phyloP scores from a whole-genome alignment of 257 asterid species.

The Nicotiana sylvestris region DNA sequence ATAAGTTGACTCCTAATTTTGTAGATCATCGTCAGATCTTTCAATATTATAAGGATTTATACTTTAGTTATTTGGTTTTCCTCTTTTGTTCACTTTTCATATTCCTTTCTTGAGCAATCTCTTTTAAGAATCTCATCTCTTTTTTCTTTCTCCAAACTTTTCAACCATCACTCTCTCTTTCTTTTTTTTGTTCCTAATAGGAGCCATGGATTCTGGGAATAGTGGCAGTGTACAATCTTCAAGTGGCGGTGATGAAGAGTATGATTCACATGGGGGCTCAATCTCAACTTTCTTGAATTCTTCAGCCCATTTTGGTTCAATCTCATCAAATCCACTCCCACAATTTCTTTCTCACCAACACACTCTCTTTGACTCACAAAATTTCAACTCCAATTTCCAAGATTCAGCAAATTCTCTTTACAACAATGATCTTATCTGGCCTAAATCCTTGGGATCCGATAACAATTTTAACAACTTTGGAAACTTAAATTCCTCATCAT shows the following conservation, averaged over 20 bases:
- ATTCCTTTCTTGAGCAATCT: slow-evolving; percentile 3
- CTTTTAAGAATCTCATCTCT: not conserved
- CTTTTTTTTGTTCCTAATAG: not conserved
- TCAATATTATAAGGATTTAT: not conserved
- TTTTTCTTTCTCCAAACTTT: slow-evolving; percentile 19
- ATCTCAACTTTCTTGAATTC: slow-evolving; percentile 12
- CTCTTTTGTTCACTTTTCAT: slow-evolving; percentile 9
- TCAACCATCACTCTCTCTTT: slow-evolving; percentile 19
- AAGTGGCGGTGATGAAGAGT: slow-evolving; percentile 13
- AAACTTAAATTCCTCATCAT: not conserved
- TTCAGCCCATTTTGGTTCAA: not conserved
- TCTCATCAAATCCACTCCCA: slow-evolving; percentile 2
- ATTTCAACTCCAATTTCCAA: not conserved
- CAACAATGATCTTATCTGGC: slow-evolving; percentile 4
- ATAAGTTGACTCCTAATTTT: not conserved
- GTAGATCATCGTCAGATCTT: not conserved
- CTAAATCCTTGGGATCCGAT: not conserved
- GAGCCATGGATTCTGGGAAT: slow-evolving; percentile 11
- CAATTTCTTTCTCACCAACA: not conserved
- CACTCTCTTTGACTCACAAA: slow-evolving; percentile 1
- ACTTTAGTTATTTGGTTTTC: not conserved
- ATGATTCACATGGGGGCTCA: slow-evolving; percentile 8
- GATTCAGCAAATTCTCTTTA: not conserved
- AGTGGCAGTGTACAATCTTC: slow-evolving; percentile 15
- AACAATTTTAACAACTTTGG: not conserved